phyloP scores from a whole-genome alignment of 495 filamentous ascomycete species.

The Trichoderma parareesei region DNA sequence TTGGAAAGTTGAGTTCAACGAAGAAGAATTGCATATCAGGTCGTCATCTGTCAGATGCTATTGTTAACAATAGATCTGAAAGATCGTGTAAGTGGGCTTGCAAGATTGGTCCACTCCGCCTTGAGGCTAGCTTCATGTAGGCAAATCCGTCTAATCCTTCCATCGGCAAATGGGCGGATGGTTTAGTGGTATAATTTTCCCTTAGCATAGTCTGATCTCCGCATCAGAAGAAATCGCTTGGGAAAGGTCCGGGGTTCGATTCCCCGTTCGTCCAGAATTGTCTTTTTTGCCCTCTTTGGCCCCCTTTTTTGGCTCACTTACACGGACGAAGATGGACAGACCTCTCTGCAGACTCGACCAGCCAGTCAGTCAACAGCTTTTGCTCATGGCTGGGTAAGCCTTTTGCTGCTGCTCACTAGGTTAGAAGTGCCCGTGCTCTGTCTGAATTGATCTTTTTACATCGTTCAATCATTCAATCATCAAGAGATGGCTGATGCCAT shows the following conservation, averaged over 20 bases:
- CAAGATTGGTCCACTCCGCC: background rate
- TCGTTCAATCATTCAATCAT: conserved; percentile 2
- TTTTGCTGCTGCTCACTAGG: no score
- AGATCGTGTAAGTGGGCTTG: background rate
- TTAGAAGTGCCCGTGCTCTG: no score
- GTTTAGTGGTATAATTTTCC: conserved; percentile 11
- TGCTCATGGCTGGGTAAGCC: no score
- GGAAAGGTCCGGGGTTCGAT: conserved; percentile 33
- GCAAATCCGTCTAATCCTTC: background rate
- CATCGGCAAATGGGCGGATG: conserved; percentile 8
- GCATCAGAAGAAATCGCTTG: background rate
- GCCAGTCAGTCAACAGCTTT: no score
- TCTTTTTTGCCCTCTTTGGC: background rate
- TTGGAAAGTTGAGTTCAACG: no score
- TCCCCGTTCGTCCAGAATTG: conserved; percentile 24
- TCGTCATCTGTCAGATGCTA: no score
- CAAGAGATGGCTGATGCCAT: background rate
- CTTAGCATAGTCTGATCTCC: background rate
- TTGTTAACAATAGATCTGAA: no score
- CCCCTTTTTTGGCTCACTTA: background rate
- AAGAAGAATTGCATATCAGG: no score
- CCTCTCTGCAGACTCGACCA: background rate
- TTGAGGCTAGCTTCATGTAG: background rate
- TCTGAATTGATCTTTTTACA: no score
- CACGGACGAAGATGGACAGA: background rate